A percentile compares a stretch with the other conserved stretches of the same genome.
phyloP scores from a whole-genome alignment of 2,329 filamentous ascomycete genomes.

The Raffaelea deltoideospora region DNA sequence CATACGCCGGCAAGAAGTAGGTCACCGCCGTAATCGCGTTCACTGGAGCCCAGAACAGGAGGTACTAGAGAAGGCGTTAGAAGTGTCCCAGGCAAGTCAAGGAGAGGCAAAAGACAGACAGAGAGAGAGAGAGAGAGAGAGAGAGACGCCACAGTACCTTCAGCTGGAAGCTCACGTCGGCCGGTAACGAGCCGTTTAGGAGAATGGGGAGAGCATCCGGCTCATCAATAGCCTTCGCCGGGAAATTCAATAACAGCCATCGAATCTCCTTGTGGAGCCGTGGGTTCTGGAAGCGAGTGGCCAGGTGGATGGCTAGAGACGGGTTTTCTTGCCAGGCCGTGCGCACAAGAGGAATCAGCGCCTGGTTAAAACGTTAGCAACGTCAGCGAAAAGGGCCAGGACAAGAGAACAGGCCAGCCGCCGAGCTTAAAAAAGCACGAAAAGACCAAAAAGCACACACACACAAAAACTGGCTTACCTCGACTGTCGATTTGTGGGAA shows the following conservation, averaged over 20 bases:
- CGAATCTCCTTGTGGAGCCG: slow-evolving; percentile 63
- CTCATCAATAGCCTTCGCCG: slow-evolving; percentile 67
- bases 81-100: too few relatives aligned
- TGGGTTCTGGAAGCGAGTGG: slow-evolving; percentile 61
- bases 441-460: slow-evolving; percentile 8
- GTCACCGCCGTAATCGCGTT: slow-evolving; percentile 89
- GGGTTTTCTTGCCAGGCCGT: slow-evolving; percentile 82
- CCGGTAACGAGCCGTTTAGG: slow-evolving; percentile 59
- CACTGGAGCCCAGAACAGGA: slow-evolving; percentile 84
- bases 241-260: slow-evolving; percentile 64
- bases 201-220: slow-evolving; percentile 73
- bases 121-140: not conserved
- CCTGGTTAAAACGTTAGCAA: slow-evolving; percentile 20
- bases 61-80: slow-evolving; percentile 41
- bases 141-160: too few relatives aligned
- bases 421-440: too few relatives aligned
- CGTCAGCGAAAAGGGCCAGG: too few relatives aligned
- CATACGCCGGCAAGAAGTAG: slow-evolving; percentile 81
- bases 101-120: slow-evolving; percentile 7
- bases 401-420: too few relatives aligned
- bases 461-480: slow-evolving; percentile 17
- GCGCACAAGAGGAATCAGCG: slow-evolving; percentile 49
- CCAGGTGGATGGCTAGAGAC: slow-evolving; percentile 73
- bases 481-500: slow-evolving; percentile 22
- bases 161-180: slow-evolving; percentile 69